Evolutionary conservation across 1,284 basidiomycete species (phyloP), one percentile per base, ranked within the genome.

Genomic region (Malassezia arunalokei): DNA sequence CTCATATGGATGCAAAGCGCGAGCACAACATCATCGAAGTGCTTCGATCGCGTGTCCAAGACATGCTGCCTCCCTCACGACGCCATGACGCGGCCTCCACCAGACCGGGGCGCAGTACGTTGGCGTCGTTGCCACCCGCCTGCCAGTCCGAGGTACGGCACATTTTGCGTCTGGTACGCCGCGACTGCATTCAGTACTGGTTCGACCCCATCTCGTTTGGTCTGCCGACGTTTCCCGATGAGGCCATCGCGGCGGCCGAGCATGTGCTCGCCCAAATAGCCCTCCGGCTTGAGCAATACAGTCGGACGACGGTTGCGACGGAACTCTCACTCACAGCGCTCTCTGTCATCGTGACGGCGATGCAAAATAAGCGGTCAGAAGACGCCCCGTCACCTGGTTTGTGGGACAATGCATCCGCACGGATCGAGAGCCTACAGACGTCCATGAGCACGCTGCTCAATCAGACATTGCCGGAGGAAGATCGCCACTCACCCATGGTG

Each of bases 151-250:
- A 50, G 43, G 37, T 55, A 15, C 33, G 5, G 14, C 31, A 43
- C 30, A 45, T 48, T 14, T 24, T 58, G 12, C 17, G n/a, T 17
- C 42, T 49, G 8, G 24, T 58, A 5, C 33, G 41, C 31, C 47
- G 47, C 28, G 56, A 58, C 52, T 58, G 49, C 48, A 28, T 58
- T 17, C 47, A 54, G 43, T 58, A 42, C 31, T 58, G 56, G 56
- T 58, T 35, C 38, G 52, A 47, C 20, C 43, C 47, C 20, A 44
- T 58, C 17, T 43, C 56, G 20, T 55, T 58, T 14, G 51, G 48
- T 29, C 30, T 35, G 37, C 8, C 32, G 0, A 2, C 37, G 24
- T 58, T 58, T 17, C 56, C 56, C 1, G 27, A 35, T 27, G 40
- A 54, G 31, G 52, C 43, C 7, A 47, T 47, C 8, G 42, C 38